Evolutionary conservation across 345 rosid genomes (phyloP).

Genomic region (Schrenkiella parvula): DNA sequence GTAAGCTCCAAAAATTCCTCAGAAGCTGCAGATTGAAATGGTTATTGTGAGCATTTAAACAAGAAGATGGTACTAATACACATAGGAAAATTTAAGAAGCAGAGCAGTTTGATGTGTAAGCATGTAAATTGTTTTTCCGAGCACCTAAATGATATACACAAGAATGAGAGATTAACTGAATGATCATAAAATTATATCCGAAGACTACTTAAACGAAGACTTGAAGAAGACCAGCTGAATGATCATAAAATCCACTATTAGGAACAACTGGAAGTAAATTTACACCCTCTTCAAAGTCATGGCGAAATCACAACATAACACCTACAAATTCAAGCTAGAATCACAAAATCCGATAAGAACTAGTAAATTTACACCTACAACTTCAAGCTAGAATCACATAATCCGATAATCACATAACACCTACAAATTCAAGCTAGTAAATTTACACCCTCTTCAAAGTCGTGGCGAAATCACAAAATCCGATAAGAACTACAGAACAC

Average conservation of each 20-base stretch:
- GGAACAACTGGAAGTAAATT: background rate
- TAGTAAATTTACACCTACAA: no score
- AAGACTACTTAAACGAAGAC: background rate
- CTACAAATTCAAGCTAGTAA: no score
- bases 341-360: background rate
- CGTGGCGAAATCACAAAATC: no score
- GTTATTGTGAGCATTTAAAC: background rate
- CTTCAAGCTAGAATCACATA: no score
- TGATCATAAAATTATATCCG: background rate
- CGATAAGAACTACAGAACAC: background rate
- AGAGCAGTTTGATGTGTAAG: background rate
- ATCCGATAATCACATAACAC: no score
- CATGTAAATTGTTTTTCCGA: background rate
- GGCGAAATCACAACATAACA: background rate
- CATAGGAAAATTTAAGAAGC: background rate
- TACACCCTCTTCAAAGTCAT: background rate
- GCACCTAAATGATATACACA: background rate
- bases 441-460: no score
- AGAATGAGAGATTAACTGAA: background rate
- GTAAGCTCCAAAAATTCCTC: slow-evolving; percentile 98
- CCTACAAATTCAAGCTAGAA: no score
- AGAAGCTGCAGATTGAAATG: slow-evolving; percentile 55
- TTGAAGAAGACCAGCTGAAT: background rate
- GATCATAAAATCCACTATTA: background rate
- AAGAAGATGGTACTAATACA: background rate